Conservation (phyloP, 495 filamentous ascomycete species). For the Aspergillus olivimuriae region DNA sequence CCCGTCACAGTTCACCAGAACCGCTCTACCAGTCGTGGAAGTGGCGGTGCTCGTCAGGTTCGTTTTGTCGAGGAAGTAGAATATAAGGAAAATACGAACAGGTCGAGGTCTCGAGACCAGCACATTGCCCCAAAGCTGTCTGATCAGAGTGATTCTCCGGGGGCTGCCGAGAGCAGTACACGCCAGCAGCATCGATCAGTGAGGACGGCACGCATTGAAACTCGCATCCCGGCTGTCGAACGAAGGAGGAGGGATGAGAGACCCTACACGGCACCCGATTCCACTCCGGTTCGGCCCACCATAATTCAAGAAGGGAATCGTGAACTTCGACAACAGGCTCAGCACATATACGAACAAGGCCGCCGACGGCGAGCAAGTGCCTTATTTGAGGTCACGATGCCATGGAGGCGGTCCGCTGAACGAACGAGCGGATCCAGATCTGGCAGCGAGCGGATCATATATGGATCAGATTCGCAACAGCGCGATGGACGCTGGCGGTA, state of each 20-base stretch:
- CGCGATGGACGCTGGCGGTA: neutral
- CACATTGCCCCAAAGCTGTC: neutral
- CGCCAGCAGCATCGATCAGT: neutral
- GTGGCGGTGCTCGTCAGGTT: conserved; percentile 8
- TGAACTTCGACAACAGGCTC: conserved; percentile 13
- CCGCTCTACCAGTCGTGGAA: conserved; percentile 1
- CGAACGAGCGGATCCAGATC: neutral
- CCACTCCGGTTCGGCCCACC: neutral
- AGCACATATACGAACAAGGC: conserved; percentile 10
- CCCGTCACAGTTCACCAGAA: conserved; percentile 14
- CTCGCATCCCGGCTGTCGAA: neutral
- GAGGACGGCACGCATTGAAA: neutral
- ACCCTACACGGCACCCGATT: neutral
- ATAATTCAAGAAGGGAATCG: conserved; percentile 19
- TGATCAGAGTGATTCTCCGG: neutral
- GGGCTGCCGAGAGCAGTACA: neutral
- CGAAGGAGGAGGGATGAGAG: neutral
- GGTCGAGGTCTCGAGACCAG: neutral
- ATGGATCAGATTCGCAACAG: neutral
- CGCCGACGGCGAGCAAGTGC: conserved; percentile 10
- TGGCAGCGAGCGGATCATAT: neutral
- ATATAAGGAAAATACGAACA: conserved; percentile 3
- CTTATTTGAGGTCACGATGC: no score
- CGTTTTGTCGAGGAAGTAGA: conserved; percentile 13
- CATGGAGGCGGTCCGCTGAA: no score